These are phyloP conservation scores for Planoprotostelium fungivorum DNA, from an alignment of 78 protist genomes.

Conservation along the genomic window DNA sequence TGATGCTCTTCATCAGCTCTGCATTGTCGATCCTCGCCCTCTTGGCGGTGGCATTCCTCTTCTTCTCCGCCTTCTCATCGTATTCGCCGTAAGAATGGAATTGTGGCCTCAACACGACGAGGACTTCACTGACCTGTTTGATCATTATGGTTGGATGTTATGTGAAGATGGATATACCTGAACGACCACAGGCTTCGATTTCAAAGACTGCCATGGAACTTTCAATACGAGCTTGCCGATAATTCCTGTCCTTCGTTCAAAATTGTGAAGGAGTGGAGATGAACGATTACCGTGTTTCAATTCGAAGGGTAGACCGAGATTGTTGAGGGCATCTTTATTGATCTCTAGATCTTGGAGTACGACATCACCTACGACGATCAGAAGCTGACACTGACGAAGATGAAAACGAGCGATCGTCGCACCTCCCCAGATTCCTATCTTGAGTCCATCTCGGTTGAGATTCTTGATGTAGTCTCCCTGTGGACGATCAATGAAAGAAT, in stretches of 20 bases:
- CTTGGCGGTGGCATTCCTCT: conserved; percentile 25
- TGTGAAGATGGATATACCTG: conserved; percentile 33
- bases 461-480: conserved; percentile 66
- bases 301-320: conserved; percentile 32
- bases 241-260: conserved; percentile 62
- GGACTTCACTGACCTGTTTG: not conserved
- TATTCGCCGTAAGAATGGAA: conserved; percentile 18
- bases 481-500: conserved; percentile 5
- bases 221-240: conserved; percentile 48
- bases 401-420: not conserved
- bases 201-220: conserved; percentile 73
- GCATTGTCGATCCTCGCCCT: conserved; percentile 26
- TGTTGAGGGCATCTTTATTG: conserved; percentile 45
- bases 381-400: not conserved
- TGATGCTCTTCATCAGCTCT: conserved; percentile 43
- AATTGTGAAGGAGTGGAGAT: not conserved
- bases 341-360: conserved; percentile 37
- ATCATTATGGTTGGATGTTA: not conserved
- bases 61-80: conserved; percentile 35
- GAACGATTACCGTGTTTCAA: not conserved
- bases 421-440: conserved; percentile 58
- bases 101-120: conserved; percentile 33
- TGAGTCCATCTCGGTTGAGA: conserved; percentile 56
- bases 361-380: conserved; percentile 17
- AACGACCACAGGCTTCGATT: conserved; percentile 62